Evolutionary conservation across 202 grass and related monocot species (phyloP).

Genomic region (Saccharum hybrid): DNA sequence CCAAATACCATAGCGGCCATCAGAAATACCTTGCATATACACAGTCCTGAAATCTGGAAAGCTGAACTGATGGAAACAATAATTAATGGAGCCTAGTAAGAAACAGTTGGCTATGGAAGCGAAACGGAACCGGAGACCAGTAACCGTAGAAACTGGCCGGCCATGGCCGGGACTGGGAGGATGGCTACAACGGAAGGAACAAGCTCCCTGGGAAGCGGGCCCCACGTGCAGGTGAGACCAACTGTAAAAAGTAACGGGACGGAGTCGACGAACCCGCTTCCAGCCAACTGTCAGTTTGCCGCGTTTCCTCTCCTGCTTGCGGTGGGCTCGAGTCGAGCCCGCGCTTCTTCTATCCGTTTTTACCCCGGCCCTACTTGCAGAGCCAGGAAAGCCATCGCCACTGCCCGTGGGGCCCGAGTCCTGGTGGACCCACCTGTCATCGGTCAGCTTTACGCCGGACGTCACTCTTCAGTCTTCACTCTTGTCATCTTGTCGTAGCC

Average conservation of each 20-base stretch:
- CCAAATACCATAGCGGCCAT: neutral
- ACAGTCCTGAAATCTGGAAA: neutral
- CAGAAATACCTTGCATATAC: neutral
- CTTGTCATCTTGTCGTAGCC: neutral
- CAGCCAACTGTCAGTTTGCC: conserved; percentile 30
- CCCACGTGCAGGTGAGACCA: conserved; percentile 5
- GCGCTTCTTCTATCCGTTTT: conserved; percentile 28
- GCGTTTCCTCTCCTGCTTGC: conserved; percentile 9
- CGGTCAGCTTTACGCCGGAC: neutral
- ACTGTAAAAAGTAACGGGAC: no score
- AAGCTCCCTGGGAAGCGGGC: neutral
- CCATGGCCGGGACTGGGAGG: neutral
- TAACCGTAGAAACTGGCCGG: neutral
- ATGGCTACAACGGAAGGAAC: neutral
- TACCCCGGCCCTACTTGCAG: neutral
- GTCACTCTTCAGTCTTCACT: neutral
- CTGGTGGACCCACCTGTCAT: neutral
- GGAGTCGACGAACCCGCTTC: neutral
- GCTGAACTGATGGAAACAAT: neutral
- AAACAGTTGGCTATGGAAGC: neutral
- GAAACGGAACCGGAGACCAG: neutral
- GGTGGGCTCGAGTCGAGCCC: neutral
- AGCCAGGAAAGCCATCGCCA: neutral
- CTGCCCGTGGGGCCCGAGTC: neutral
- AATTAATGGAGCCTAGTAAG: neutral